A percentile compares a stretch with the other conserved stretches of the same genome.
Conservation (phyloP, 306 rosid species). For the Quercus alba region DNA sequence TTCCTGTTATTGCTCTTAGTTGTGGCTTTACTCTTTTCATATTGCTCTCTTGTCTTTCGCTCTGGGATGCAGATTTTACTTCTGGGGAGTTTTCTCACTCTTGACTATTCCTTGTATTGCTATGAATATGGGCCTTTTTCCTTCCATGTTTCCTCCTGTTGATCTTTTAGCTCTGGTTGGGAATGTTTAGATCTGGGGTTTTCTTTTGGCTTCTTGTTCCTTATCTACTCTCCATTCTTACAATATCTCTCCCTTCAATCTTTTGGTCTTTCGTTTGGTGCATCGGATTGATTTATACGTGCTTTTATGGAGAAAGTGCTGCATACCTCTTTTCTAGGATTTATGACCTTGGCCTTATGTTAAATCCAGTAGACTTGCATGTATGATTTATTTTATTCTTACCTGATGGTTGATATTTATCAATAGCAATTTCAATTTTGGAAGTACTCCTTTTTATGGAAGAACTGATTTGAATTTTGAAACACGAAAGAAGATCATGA, state of each 20-base stretch:
- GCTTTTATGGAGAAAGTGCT: neutral
- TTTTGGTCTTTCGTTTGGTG: neutral
- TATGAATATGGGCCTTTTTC: constrained; percentile 6
- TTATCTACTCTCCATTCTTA: constrained; percentile 10
- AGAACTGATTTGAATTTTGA: constrained; percentile 21
- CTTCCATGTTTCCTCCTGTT: constrained; percentile 25
- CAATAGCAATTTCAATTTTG: constrained; percentile 10
- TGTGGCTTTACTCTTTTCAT: neutral
- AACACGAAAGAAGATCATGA: neutral
- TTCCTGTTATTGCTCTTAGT: constrained; percentile 9
- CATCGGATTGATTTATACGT: neutral
- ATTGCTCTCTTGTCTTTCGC: constrained; percentile 12
- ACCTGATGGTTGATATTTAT: constrained; percentile 10
- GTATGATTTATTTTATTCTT: neutral
- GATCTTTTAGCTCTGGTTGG: constrained; percentile 15
- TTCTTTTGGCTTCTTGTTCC: constrained; percentile 20
- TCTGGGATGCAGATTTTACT: constrained; percentile 18
- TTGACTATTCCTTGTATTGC: neutral
- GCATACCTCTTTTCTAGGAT: constrained; percentile 10
- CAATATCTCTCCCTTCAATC: constrained; percentile 15
- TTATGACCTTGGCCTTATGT: neutral
- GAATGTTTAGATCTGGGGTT: constrained; percentile 13
- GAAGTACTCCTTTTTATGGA: constrained; percentile 8
- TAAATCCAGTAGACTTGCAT: neutral
- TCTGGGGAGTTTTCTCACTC: constrained; percentile 18